A percentile compares a stretch with the other conserved stretches of the same genome.
Evolutionary conservation across 192 early-diverging fungal species (phyloP).

Genomic region (Umbelopsis vinacea): DNA sequence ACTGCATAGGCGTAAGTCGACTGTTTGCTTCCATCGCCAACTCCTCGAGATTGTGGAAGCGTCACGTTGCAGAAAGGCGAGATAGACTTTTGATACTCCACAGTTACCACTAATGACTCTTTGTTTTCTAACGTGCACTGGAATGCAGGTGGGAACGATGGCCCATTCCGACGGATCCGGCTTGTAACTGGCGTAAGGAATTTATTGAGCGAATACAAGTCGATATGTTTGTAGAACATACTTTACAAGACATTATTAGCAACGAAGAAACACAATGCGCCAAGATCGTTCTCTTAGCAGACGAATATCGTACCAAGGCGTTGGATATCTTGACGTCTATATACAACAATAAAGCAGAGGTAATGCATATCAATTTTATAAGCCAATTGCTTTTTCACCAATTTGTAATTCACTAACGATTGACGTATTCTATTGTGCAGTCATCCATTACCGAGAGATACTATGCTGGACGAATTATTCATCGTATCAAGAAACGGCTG

Average conservation of each 20-base stretch:
- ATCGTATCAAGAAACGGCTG: slow-evolving; percentile 6
- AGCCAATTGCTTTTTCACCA: neutral
- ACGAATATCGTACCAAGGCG: neutral
- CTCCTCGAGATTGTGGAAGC: neutral
- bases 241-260: neutral
- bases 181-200: neutral
- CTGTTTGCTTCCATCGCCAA: neutral
- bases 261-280: neutral
- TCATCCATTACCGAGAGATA: slow-evolving; percentile 1
- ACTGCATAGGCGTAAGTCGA: neutral
- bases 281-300: neutral
- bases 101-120: neutral
- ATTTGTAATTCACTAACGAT: neutral
- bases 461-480: slow-evolving; percentile 2
- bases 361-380: neutral
- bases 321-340: neutral
- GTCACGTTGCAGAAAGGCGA: slow-evolving; percentile 5
- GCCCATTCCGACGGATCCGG: neutral
- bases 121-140: neutral
- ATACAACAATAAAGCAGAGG: neutral
- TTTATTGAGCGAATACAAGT: neutral
- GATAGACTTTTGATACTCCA: neutral
- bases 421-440: neutral
- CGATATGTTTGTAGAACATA: neutral
- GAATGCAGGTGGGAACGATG: neutral